Evolutionary conservation across 805 yeast genomes (phyloP).

Genomic region (Sugiyamaella qingdaonensis): DNA sequence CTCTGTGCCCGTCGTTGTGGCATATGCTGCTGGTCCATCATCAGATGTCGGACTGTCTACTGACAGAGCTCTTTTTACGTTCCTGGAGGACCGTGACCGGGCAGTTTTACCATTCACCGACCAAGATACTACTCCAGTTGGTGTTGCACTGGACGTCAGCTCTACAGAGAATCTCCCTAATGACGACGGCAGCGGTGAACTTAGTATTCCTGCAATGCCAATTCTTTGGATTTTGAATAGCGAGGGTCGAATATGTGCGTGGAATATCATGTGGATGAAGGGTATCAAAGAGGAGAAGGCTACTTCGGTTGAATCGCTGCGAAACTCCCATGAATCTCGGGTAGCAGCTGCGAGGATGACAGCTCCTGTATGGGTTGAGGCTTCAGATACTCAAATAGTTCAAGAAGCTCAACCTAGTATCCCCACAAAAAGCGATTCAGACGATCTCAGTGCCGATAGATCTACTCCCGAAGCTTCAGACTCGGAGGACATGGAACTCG

Average conservation of each 20-base stretch:
- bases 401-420: neutral
- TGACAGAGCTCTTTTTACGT: conserved; percentile 37
- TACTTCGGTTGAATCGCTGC: neutral
- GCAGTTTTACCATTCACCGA: conserved; percentile 73
- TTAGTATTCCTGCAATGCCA: conserved; percentile 52
- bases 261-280: conserved; percentile 59
- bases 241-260: conserved; percentile 56
- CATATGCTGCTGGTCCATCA: conserved; percentile 60
- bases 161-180: conserved; percentile 41
- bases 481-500: neutral
- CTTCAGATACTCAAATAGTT: neutral
- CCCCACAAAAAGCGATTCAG: neutral
- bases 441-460: neutral
- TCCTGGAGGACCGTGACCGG: conserved; percentile 63
- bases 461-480: neutral
- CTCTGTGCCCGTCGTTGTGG: conserved; percentile 27
- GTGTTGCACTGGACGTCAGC: conserved; percentile 59
- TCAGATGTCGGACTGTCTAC: conserved; percentile 55
- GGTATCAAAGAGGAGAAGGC: conserved; percentile 39
- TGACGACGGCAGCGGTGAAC: conserved; percentile 57
- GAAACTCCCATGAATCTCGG: neutral
- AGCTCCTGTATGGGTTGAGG: neutral
- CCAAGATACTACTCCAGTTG: conserved; percentile 62
- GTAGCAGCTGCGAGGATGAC: neutral
- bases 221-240: conserved; percentile 58